These are phyloP conservation scores for Crithidia expoeki DNA, from an alignment of 208 protist genomes.

Conservation along the genomic window DNA sequence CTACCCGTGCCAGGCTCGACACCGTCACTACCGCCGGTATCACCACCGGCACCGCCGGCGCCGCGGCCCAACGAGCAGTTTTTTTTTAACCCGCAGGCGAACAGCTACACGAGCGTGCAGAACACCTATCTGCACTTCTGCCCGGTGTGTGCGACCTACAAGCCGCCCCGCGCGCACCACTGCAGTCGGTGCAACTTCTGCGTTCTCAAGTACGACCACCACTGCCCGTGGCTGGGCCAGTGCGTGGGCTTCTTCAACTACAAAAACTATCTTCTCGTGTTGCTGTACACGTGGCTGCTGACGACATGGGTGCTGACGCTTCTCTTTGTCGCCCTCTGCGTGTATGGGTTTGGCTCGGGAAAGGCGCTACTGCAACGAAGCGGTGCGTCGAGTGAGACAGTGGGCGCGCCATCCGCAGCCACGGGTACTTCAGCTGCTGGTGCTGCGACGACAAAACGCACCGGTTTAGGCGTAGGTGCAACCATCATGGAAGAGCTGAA, in stretches of 20 bases:
- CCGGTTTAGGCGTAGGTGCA: constrained; percentile 32
- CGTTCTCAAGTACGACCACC: constrained; percentile 93
- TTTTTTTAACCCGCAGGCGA: constrained; percentile 59
- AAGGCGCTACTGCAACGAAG: not conserved
- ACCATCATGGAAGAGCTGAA: constrained; percentile 53
- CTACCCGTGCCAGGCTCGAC: not conserved
- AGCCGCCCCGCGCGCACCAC: constrained; percentile 88
- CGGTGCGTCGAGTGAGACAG: not conserved
- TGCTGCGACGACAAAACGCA: not conserved
- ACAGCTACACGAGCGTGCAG: constrained; percentile 64
- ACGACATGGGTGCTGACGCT: constrained; percentile 68
- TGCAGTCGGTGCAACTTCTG: constrained; percentile 90
- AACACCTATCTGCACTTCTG: constrained; percentile 79
- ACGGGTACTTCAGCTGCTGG: not conserved
- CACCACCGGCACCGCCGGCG: not conserved
- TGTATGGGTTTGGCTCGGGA: constrained; percentile 27
- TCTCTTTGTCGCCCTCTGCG: constrained; percentile 44
- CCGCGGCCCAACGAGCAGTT: constrained; percentile 42
- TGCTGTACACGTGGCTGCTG: constrained; percentile 80
- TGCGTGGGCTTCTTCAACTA: constrained; percentile 95
- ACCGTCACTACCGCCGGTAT: not conserved
- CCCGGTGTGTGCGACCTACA: constrained; percentile 83
- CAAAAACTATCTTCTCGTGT: constrained; percentile 86
- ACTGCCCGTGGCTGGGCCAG: constrained; percentile 93
- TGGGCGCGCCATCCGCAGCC: not conserved